Conservation (phyloP, 2,329 filamentous ascomycete genomes). For the Calonectria ilicicola region DNA sequence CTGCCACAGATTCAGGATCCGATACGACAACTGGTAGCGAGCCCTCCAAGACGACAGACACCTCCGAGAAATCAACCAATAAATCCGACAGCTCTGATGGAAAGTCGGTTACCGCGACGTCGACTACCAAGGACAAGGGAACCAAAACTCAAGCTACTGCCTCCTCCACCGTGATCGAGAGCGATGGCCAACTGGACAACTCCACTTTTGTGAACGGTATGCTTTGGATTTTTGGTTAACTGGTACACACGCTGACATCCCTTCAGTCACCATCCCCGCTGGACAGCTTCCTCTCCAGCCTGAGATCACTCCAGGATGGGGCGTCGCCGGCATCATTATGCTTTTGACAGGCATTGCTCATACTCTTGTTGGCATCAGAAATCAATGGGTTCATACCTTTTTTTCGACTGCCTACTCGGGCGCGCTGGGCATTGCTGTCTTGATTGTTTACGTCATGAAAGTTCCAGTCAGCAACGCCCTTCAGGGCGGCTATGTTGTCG, state of each 20-base stretch:
- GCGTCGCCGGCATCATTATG: conserved; percentile 81
- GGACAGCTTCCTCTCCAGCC: conserved; percentile 79
- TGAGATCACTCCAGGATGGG: conserved; percentile 82
- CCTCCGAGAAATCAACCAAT: conserved; percentile 28
- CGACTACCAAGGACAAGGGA: conserved; percentile 28
- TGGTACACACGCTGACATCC: conserved; percentile 8
- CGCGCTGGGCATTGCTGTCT: conserved; percentile 79
- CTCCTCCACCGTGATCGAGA: conserved; percentile 30
- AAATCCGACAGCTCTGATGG: conserved; percentile 17
- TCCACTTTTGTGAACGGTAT: conserved; percentile 51
- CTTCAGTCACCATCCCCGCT: conserved; percentile 57
- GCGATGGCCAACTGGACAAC: conserved; percentile 40
- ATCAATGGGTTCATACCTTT: conserved; percentile 82
- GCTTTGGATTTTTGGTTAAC: conserved; percentile 5
- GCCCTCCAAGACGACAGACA: conserved; percentile 27
- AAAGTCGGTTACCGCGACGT: conserved; percentile 23
- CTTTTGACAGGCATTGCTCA: conserved; percentile 79
- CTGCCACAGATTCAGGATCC: conserved; percentile 26
- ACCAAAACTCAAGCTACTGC: conserved; percentile 32
- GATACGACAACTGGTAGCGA: conserved; percentile 18
- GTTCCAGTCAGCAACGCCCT: conserved; percentile 79
- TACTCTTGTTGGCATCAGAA: conserved; percentile 84
- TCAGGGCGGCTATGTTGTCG: conserved; percentile 89
- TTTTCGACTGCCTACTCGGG: conserved; percentile 82
- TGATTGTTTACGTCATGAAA: conserved; percentile 91